Conservation (phyloP, 306 rosid genomes). For the Cyclanthera cordifolia region DNA sequence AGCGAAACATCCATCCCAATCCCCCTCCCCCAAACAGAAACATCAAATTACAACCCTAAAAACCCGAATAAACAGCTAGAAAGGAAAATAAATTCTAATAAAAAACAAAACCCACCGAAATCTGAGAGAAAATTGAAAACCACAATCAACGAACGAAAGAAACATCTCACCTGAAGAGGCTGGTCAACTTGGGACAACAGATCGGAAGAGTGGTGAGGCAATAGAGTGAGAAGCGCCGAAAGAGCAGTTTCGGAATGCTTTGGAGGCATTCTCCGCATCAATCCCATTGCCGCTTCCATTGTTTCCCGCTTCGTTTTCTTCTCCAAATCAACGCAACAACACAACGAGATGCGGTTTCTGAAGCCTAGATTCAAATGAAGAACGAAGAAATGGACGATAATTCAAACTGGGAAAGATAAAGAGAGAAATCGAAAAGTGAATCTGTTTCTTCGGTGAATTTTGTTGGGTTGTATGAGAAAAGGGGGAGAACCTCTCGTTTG, state of each 20-base stretch:
- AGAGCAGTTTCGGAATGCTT: slow-evolving; percentile 82
- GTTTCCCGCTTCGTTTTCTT: background rate
- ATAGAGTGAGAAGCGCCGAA: slow-evolving; percentile 79
- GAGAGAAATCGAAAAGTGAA: background rate
- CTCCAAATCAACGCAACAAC: background rate
- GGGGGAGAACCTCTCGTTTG: slow-evolving; percentile 13
- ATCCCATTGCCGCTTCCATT: slow-evolving; percentile 96
- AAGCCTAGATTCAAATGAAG: background rate
- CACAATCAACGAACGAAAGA: background rate
- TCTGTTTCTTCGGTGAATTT: slow-evolving; percentile 3
- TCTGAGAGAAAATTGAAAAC: background rate
- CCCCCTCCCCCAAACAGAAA: background rate
- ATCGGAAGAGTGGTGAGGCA: slow-evolving; percentile 88
- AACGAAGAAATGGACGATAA: background rate
- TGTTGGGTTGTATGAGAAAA: background rate
- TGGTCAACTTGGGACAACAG: slow-evolving; percentile 96
- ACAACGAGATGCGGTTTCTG: background rate
- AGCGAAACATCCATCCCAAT: background rate
- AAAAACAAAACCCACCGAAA: background rate
- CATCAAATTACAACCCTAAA: background rate
- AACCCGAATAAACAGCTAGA: background rate
- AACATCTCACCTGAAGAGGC: slow-evolving; percentile 67
- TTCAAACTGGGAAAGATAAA: background rate
- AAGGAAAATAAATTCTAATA: background rate
- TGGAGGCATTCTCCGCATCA: slow-evolving; percentile 88